Evolutionary conservation across 1,139 yeast species (phyloP).

Genomic region (Yamadazyma aaseri): DNA sequence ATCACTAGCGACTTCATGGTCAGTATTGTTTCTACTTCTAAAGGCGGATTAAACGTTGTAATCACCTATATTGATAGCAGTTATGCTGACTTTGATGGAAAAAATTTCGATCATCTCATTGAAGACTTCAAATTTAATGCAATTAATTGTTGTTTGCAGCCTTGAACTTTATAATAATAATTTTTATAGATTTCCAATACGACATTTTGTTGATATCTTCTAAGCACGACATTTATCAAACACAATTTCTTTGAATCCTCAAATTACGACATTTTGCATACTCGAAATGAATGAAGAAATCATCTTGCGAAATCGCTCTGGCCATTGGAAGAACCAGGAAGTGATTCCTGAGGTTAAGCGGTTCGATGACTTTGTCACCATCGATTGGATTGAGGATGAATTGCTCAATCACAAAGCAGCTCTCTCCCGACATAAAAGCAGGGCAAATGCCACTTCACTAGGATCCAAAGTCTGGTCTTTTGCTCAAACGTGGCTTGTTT

Average conservation of each 20-base stretch:
- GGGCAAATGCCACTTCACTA: conserved; percentile 17
- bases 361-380: conserved; percentile 63
- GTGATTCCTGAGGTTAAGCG: conserved; percentile 35
- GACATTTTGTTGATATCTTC: no score
- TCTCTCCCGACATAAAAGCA: conserved; percentile 21
- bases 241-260: neutral
- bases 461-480: conserved; percentile 39
- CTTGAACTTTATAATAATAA: neutral
- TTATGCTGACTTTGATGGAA: conserved; percentile 22
- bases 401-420: conserved; percentile 50
- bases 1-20: conserved; percentile 37
- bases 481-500: conserved; percentile 70
- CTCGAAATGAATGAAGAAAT: conserved; percentile 1
- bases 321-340: conserved; percentile 41
- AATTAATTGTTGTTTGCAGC: neutral
- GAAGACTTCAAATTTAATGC: conserved; percentile 21
- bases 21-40: conserved; percentile 29
- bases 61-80: conserved; percentile 28
- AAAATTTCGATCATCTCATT: conserved; percentile 25
- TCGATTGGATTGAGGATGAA: conserved; percentile 87
- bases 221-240: no score
- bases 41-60: conserved; percentile 38
- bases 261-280: neutral
- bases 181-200: no score
- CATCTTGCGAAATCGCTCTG: conserved; percentile 23